Conservation (phyloP, 352 stramenopile genomes). For the Globisporangium heterothallicum region DNA sequence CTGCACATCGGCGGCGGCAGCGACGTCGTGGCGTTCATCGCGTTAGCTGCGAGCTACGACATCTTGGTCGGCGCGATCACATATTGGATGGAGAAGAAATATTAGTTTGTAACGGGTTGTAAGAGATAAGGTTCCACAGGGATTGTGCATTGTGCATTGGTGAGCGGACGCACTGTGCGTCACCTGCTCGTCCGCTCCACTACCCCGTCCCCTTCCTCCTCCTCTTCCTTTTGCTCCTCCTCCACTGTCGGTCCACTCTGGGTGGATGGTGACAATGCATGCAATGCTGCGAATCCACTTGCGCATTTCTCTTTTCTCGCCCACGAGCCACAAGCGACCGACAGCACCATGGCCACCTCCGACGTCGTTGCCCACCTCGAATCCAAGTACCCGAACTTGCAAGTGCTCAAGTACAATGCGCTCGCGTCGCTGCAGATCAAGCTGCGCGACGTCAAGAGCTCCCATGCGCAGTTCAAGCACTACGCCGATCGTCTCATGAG, state of each 20-base stretch:
- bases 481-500: conserved; percentile 77
- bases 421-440: conserved; percentile 65
- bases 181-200: background rate
- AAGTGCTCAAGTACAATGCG: conserved; percentile 60
- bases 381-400: conserved; percentile 53
- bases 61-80: conserved; percentile 60
- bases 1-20: conserved; percentile 70
- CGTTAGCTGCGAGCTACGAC: conserved; percentile 70
- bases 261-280: background rate
- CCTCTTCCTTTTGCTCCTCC: background rate
- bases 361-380: conserved; percentile 47
- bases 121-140: too few relatives aligned
- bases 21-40: conserved; percentile 69
- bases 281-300: background rate
- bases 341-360: conserved; percentile 31
- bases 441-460: conserved; percentile 60
- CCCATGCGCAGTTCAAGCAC: conserved; percentile 73
- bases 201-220: background rate
- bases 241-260: background rate
- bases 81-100: conserved; percentile 77
- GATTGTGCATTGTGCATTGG: conserved; percentile 31
- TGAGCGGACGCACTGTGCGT: background rate
- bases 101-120: conserved; percentile 22
- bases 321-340: conserved; percentile 1
- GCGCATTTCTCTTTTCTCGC: conserved; percentile 5